A percentile compares a stretch with the other conserved stretches of the same genome.
phyloP scores from a whole-genome alignment of 2,329 filamentous ascomycete species.

The Exophiala dermatitidis region DNA sequence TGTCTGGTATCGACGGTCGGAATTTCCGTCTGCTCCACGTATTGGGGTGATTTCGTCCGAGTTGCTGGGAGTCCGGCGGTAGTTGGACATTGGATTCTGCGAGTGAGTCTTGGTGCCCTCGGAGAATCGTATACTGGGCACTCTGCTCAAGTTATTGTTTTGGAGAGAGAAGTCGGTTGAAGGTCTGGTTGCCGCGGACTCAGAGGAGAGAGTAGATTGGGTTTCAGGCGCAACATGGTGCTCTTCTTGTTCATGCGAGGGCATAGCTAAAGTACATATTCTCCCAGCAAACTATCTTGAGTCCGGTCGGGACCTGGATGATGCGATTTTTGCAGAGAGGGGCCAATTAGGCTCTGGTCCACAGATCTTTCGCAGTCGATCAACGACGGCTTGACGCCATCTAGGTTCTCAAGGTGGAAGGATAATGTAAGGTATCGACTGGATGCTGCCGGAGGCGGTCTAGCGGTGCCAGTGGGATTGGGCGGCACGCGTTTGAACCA shows the following conservation, averaged over 20 bases:
- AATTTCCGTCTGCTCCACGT: conserved; percentile 15
- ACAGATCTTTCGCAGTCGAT: background rate
- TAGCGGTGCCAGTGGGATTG: background rate
- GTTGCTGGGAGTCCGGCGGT: conserved; percentile 8
- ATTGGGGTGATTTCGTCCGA: conserved; percentile 25
- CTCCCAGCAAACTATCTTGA: background rate
- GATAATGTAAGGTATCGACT: background rate
- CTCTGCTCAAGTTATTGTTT: background rate
- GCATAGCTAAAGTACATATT: conserved; percentile 7
- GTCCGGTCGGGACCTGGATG: no score
- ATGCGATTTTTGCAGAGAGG: no score
- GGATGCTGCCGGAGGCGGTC: background rate
- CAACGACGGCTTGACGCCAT: background rate
- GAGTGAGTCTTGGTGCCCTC: conserved; percentile 17
- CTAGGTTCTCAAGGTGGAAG: background rate
- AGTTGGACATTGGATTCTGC: conserved; percentile 19
- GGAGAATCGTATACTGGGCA: conserved; percentile 23
- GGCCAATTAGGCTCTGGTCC: background rate
- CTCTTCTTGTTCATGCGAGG: conserved; percentile 8
- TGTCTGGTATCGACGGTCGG: conserved; percentile 22
- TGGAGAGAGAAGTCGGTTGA: background rate
- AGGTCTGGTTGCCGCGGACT: background rate
- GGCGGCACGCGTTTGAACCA: background rate
- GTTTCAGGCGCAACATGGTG: conserved; percentile 3
- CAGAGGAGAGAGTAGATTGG: conserved; percentile 8